phyloP scores from a whole-genome alignment of 345 rosid genomes.

The Dimocarpus longan region DNA sequence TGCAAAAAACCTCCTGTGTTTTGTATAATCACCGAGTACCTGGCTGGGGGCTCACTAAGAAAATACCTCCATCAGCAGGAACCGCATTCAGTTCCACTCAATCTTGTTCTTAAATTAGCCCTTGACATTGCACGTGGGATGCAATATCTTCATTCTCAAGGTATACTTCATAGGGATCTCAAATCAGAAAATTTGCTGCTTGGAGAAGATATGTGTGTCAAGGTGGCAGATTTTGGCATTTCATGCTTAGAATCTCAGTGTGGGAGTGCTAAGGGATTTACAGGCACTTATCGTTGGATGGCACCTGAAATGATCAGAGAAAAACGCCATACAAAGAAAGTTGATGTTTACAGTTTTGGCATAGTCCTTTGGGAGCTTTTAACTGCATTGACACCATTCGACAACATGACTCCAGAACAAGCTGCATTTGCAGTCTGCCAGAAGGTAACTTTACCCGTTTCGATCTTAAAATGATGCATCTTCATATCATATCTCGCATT shows the following conservation, averaged over 20 bases:
- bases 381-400: constrained; percentile 68
- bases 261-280: constrained; percentile 66
- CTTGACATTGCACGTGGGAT: constrained; percentile 77
- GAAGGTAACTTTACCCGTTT: constrained; percentile 50
- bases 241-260: constrained; percentile 75
- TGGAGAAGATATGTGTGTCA: constrained; percentile 65
- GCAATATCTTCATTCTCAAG: constrained; percentile 74
- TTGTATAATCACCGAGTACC: constrained; percentile 73
- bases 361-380: constrained; percentile 82
- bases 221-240: constrained; percentile 82
- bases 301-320: constrained; percentile 87
- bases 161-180: constrained; percentile 76
- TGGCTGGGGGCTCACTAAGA: constrained; percentile 69
- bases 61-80: constrained; percentile 73
- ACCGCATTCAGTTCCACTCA: constrained; percentile 64
- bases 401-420: constrained; percentile 78
- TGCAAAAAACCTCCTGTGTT: constrained; percentile 71
- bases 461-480: not conserved
- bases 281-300: constrained; percentile 87
- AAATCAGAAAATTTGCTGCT: constrained; percentile 78
- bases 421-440: constrained; percentile 87
- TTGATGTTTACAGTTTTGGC: constrained; percentile 82
- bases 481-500: not conserved
- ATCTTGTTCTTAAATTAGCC: constrained; percentile 60
- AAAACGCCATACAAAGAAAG: constrained; percentile 74